Percentiles rank a stretch among this genome's conserved stretches.
These are phyloP conservation scores for Naganishia vishniacii DNA, from an alignment of 768 basidiomycete species.

Conservation along the genomic window DNA sequence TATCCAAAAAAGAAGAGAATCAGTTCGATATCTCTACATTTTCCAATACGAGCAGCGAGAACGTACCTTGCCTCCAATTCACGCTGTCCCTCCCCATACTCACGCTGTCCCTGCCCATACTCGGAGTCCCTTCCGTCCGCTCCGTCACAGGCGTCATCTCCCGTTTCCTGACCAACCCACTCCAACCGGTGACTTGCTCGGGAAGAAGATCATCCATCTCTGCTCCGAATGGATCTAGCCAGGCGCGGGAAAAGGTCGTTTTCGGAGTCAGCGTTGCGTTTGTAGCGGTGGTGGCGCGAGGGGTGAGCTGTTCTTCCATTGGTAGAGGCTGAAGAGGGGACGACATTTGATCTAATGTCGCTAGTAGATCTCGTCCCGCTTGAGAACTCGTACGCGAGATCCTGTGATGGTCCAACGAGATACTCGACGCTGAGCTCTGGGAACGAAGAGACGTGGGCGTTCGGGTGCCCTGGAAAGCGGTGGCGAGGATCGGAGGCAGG, in stretches of 20 bases:
- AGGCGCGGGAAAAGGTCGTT: slow-evolving; percentile 13
- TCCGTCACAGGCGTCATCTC: slow-evolving; percentile 22
- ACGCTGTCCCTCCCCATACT: no score
- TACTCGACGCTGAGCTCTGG: no score
- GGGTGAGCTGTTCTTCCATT: no score
- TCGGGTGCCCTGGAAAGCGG: background rate
- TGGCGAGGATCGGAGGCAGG: slow-evolving; percentile 6
- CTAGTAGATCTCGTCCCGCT: background rate
- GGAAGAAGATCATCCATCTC: background rate
- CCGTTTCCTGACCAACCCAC: slow-evolving; percentile 7
- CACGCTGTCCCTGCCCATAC: background rate
- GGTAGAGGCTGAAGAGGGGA: no score
- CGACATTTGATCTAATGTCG: background rate
- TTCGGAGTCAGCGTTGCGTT: background rate
- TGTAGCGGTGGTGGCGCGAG: no score
- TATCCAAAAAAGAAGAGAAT: no score
- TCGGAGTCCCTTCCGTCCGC: slow-evolving; percentile 7
- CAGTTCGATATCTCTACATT: background rate
- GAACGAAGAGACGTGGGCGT: background rate
- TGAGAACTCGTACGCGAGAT: background rate
- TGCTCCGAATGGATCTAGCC: background rate
- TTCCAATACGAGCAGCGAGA: background rate
- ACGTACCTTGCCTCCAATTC: background rate
- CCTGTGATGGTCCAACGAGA: no score
- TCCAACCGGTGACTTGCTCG: background rate